Conservation (phyloP, 345 rosid species). For the Brassica nigra region DNA sequence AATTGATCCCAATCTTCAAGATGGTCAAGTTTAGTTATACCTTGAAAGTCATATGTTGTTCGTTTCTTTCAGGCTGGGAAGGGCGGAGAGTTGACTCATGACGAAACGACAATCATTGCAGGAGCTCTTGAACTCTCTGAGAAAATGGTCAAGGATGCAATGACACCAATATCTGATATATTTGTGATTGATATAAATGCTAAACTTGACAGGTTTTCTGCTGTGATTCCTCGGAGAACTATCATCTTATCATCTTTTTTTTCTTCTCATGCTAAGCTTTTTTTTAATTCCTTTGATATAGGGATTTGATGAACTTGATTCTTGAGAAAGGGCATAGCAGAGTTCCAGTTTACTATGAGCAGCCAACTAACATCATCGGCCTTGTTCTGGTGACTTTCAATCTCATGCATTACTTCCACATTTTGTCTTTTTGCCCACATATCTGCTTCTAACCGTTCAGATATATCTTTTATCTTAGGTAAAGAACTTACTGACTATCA, state of each 20-base stretch:
- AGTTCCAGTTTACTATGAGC: constrained; percentile 94
- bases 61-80: constrained; percentile 80
- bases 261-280: neutral
- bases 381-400: constrained; percentile 64
- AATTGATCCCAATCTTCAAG: constrained; percentile 10
- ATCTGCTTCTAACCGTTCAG: neutral
- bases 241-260: neutral
- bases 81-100: constrained; percentile 97
- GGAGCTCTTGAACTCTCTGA: constrained; percentile 95
- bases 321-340: constrained; percentile 98
- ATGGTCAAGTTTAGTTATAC: constrained; percentile 15
- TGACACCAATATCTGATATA: constrained; percentile 82
- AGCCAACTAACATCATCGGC: constrained; percentile 86
- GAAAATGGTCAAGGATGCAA: constrained; percentile 86
- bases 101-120: constrained; percentile 96
- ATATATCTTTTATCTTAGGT: constrained; percentile 44
- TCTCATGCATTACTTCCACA: constrained; percentile 18
- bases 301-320: constrained; percentile 77
- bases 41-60: neutral
- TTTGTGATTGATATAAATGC: constrained; percentile 85
- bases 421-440: neutral
- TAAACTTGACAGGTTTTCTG: constrained; percentile 71
- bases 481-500: constrained; percentile 80
- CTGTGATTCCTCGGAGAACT: constrained; percentile 13
- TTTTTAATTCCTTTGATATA: constrained; percentile 41